Evolutionary conservation across 345 rosid species (phyloP).

Genomic region (Heritiera fomes): DNA sequence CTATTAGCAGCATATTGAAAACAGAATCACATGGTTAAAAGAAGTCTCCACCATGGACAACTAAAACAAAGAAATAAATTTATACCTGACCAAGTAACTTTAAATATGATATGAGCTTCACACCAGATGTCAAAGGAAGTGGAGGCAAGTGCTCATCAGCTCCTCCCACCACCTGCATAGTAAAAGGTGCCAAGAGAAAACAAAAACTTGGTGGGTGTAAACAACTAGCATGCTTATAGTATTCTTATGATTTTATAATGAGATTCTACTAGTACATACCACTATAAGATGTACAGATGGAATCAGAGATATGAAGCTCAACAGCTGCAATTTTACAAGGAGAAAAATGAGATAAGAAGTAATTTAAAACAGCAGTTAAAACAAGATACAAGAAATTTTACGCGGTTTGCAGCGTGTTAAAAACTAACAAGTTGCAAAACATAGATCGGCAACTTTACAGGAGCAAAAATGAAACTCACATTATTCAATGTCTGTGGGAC

Average conservation of each 20-base stretch:
- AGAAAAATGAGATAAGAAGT: conserved; percentile 1
- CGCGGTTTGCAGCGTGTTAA: background rate
- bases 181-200: conserved; percentile 23
- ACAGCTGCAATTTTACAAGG: conserved; percentile 48
- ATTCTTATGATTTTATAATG: conserved; percentile 8
- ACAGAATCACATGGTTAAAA: background rate
- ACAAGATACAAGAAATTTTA: background rate
- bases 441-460: background rate
- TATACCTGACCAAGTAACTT: conserved; percentile 65
- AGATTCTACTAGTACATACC: conserved; percentile 45
- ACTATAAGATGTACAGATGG: conserved; percentile 73
- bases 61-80: background rate
- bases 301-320: conserved; percentile 75
- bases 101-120: conserved; percentile 58
- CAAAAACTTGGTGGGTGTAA: background rate
- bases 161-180: conserved; percentile 77
- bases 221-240: background rate
- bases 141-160: conserved; percentile 65
- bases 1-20: background rate
- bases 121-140: conserved; percentile 57
- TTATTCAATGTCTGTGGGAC: conserved; percentile 70
- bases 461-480: conserved; percentile 48
- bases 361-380: background rate
- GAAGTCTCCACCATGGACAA: background rate
- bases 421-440: background rate